Percentiles rank a stretch among this genome's conserved stretches.
Evolutionary conservation across 2,329 filamentous ascomycete species (phyloP).

Genomic region (Ascomycota sp.): DNA sequence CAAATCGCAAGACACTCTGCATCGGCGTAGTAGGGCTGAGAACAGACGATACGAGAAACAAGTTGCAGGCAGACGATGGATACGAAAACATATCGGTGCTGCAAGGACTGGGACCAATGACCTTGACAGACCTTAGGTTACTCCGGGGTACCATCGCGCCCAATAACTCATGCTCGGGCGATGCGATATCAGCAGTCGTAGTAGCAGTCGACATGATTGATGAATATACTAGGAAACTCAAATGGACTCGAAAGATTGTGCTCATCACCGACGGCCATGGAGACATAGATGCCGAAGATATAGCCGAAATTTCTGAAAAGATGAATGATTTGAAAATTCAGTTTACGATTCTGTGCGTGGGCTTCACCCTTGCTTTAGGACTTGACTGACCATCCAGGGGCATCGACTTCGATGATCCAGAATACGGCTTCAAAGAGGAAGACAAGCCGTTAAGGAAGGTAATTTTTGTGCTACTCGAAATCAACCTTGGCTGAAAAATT

Average conservation of each 20-base stretch:
- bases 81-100: constrained; percentile 69
- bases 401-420: constrained; percentile 77
- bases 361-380: neutral
- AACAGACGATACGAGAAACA: constrained; percentile 54
- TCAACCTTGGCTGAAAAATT: no score
- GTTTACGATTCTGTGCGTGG: constrained; percentile 50
- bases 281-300: constrained; percentile 45
- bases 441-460: constrained; percentile 54
- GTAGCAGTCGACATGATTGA: constrained; percentile 73
- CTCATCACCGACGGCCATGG: constrained; percentile 67
- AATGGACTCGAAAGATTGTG: constrained; percentile 60
- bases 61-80: constrained; percentile 41
- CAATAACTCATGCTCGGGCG: constrained; percentile 46
- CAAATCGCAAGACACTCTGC: constrained; percentile 43
- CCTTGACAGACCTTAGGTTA: constrained; percentile 44
- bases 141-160: constrained; percentile 42
- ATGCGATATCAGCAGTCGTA: constrained; percentile 72
- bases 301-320: constrained; percentile 47
- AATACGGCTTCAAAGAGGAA: constrained; percentile 83
- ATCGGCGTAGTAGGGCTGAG: constrained; percentile 65
- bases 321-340: constrained; percentile 59
- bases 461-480: neutral
- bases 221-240: constrained; percentile 55
- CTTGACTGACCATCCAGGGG: constrained; percentile 30
- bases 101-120: constrained; percentile 38